Base-by-base conservation (phyloP, 306 rosid species). In the Dalbergia cultrata region DNA sequence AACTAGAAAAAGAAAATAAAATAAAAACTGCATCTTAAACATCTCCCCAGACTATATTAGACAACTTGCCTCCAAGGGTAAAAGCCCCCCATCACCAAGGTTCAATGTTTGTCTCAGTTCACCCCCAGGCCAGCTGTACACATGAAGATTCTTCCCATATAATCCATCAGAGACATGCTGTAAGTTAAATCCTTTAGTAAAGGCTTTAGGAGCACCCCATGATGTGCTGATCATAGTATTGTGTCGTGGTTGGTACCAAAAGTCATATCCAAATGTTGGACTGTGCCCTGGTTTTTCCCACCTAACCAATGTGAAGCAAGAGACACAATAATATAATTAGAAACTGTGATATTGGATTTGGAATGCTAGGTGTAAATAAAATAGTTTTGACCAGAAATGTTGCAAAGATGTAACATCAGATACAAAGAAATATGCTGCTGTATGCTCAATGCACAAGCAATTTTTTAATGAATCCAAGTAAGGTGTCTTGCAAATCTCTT, bases 261-360 rank as follows among this genome's bases (percentile, higher is more conserved):
- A 95, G 86, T 95, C 99, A 76, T 93, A 93, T n/a, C 99, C 99
- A 83, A 84, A 95, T 67, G 76, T 75, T 47, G 99, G 99, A 86
- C 97, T 90, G 47, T 95, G 88, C 84, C 98, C 98, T 45, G 95
- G 95, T 86, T 91, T 95, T 81, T 95, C 97, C 99, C 99, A 93
- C 92, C 99, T 95, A 67, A 33, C 31, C 76, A 77, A 57, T 41
- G 13, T 11, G 22, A 77, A 37, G 31, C 72, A 68, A 61, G 63
- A 72, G 26, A 58, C 11, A 57, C 7, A 37, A 70, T 37, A 73
- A 69, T 63, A 75, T 81, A 33, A n/a, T 61, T 57, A 76, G 69
- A 74, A 70, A 52, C 47, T 67, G 43, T 41, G 61, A 65, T 18
- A 49, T 37, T 8, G 22, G 67, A 82, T 22, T 62, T 7, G 21